Base-by-base conservation (phyloP, 352 stramenopile species). In the Globisporangium orthogonon region DNA sequence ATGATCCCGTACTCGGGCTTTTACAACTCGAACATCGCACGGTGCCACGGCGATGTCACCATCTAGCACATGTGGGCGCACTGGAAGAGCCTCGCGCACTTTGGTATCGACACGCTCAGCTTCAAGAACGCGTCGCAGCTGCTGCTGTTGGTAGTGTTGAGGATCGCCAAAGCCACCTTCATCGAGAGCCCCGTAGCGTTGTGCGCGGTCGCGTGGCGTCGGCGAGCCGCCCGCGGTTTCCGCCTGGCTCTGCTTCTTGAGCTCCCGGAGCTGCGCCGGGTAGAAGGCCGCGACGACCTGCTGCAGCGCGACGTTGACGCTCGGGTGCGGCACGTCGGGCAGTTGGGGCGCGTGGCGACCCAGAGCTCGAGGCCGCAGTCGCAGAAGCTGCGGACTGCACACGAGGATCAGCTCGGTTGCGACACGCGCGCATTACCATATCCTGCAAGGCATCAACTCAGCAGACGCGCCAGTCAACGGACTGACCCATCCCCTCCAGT, bases 1-100 rank as follows among this genome's bases (percentile, higher is more conserved):
- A 80, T 83, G 71, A 78, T 83, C 54, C 73, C 73, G 15, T 76
- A 80, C 58, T 67, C 57, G 43, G 73, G 73, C 28, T 83, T 73
- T 57, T 78, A 80, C 60, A 83, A 73, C 35, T 80, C 73, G 17
- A 83, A 83, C 52, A 56, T 80, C 28, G 66, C 73, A 11, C 66
- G 73, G 29, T 66, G 73, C n/a, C 73, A 83, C 33, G 71, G 73
- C 14, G 73, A 83, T 52, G 68, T 83, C 44, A 80, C 80, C 23
- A 80, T 83, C 54, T 71, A 71, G 43, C 73, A 83, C 49, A 76
- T 83, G 61, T 78, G 69, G 55, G 73, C 70, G 11, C 69, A 76
- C 54, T 80, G 70, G 70, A 64, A 40, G 14, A 72, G 54, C 7
- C 33, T 80, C 47, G 66, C 71, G 28, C 69, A 78, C 61, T 53